phyloP scores from a whole-genome alignment of 352 stramenopile species.

The Globisporangium radiosum region DNA sequence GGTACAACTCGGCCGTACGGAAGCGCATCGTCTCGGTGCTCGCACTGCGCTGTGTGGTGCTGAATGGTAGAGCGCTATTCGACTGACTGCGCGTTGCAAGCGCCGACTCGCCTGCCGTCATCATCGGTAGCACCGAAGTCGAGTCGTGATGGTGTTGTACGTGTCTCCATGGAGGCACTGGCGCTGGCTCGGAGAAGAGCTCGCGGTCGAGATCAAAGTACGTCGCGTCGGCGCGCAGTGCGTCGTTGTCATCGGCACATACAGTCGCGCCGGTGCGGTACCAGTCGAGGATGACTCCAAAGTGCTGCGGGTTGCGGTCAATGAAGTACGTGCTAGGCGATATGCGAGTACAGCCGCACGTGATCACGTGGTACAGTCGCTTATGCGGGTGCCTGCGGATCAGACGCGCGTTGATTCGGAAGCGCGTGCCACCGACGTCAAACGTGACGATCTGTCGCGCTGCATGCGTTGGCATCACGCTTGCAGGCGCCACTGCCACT shows the following conservation, averaged over 20 bases:
- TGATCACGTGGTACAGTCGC: constrained; percentile 51
- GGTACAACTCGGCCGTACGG: constrained; percentile 26
- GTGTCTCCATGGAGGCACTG: constrained; percentile 12
- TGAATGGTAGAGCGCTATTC: not conserved
- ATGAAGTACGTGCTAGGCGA: constrained; percentile 51
- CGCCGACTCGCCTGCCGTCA: too few relatives aligned
- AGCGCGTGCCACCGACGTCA: constrained; percentile 62
- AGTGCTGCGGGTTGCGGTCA: constrained; percentile 64
- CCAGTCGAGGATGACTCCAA: constrained; percentile 71
- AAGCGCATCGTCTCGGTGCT: constrained; percentile 22
- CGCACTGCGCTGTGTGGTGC: not conserved
- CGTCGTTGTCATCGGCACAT: constrained; percentile 32
- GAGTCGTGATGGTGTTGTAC: too few relatives aligned
- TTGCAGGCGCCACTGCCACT: not conserved
- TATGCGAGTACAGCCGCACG: constrained; percentile 45
- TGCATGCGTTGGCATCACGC: not conserved
- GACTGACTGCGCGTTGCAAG: too few relatives aligned
- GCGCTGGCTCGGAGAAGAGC: constrained; percentile 29
- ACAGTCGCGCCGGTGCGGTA: constrained; percentile 45
- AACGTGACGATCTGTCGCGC: constrained; percentile 31
- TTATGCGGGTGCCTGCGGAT: constrained; percentile 57
- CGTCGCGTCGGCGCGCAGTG: constrained; percentile 45
- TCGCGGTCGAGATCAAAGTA: constrained; percentile 71
- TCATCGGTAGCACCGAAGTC: too few relatives aligned
- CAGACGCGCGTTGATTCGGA: constrained; percentile 59